Base-by-base conservation (phyloP, 495 filamentous ascomycete species). In the Chaetomium cochliodes region DNA sequence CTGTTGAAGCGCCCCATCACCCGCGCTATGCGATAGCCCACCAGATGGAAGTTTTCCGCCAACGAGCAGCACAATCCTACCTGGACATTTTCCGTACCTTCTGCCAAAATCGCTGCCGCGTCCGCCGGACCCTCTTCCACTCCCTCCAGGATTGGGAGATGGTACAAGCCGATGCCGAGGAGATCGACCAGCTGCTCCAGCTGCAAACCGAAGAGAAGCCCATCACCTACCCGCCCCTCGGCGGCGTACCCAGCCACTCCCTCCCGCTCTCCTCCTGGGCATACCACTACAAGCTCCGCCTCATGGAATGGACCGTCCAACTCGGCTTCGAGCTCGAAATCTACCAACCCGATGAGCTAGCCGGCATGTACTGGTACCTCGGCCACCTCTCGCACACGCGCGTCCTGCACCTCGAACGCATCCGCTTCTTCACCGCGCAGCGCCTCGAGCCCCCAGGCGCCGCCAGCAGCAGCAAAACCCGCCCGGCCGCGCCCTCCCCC, bases 261-360 rank as follows among this genome's bases (percentile, higher is more conserved):
- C 69, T 79, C 25, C 91, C 93, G 0, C 81, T 98, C 2, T 91
- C 90, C 6, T 90, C 88, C 7, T 98, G 94, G 94, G 85, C 87
- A 0, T 94, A 93, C 71, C 85, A 91, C 60, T 89, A 96, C 70
- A 98, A 96, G 73, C 81, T 97, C 2, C 85, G 82, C 11, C 86
- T 94, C 68, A 90, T 97, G 84, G 88, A 93, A 64, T 89, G 88
- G 80, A 88, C 94, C 52, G 81, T 97, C 15, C 92, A 97, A 73
- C 87, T 97, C 59, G 94, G 94, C n/a, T 97, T 99, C 72, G 94
- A 98, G 74, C 86, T 96, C 20, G 87, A 92, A 11, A 86, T 96
- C 28, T 98, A 98, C 71, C 86, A 91, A 25, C 83, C 88, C 2
- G 90, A 96, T 72, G 94, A 99, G 76, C 80, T 94, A 8, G 84